Base-by-base conservation (phyloP, 805 yeast genomes). In the Pichia manshurica region DNA sequence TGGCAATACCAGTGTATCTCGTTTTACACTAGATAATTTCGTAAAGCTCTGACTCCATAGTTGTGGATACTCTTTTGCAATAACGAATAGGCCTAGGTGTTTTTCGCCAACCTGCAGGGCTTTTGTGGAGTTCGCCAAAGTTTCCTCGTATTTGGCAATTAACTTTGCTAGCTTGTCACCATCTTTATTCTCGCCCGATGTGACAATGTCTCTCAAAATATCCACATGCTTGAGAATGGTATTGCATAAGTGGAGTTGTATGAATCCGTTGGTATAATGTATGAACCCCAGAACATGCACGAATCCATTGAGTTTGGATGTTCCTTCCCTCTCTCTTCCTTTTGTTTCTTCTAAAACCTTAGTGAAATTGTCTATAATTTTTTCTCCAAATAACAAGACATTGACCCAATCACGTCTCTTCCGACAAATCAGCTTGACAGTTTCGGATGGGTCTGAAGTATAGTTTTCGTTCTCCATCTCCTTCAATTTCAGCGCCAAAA, bases 401-500 rank as follows among this genome's bases (percentile, higher is more conserved):
- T 31, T 35, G 2, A 20, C 33, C 42, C 45, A 41, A 17, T 48
- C 50, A 16, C 23, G 33, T 22, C 41, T 15, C 32, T 55, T 46
- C 47, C 51, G 29, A 38, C 44, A 22, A 52, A 56, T 33, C 45
- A 53, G 33, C 51, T 52, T 20, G 50, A 43, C 37, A 52, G 44
- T 50, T 21, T 56, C 63, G 37, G 44, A 45, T 1, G 41, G 33
- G 5, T 22, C 17, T 15, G 33, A 13, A 15, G 13, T 19, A 22
- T 22, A 12, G 32, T 13, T 37, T 4, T 15, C 19, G 17, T 31
- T 32, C n/a, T 41, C 16, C 39, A 19, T 13, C 28, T 60, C 65
- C 42, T 58, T 57, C 6, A 48, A 42, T 21, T 52, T 49, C 22
- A 61, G 56, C 17, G 56, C 59, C n/a, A 59, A 44, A 8, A 61